Percentiles rank a stretch among this genome's conserved stretches.
phyloP scores from a whole-genome alignment of 495 filamentous ascomycete species.

The Aspergillus carlsbadensis region DNA sequence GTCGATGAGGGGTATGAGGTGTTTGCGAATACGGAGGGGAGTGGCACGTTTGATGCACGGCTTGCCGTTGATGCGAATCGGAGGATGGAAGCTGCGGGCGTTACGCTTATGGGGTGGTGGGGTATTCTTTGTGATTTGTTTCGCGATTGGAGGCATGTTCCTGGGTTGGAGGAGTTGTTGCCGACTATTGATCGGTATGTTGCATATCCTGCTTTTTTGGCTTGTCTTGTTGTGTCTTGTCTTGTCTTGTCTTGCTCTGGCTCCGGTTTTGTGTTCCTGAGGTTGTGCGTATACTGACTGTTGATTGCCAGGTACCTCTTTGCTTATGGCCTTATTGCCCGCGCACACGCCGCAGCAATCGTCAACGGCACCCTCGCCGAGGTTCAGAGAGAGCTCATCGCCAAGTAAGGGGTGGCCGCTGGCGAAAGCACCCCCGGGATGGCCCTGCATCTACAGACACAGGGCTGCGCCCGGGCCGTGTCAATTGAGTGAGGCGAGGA shows the following conservation, averaged over 20 bases:
- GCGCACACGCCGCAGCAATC: constrained; percentile 47
- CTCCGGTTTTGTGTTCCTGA: background rate
- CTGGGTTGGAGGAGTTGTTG: constrained; percentile 59
- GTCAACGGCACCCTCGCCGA: constrained; percentile 43
- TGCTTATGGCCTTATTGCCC: constrained; percentile 49
- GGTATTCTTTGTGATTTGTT: constrained; percentile 69
- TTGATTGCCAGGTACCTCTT: constrained; percentile 31
- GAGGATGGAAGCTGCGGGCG: constrained; percentile 65
- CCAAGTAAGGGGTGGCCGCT: no score
- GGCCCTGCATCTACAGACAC: no score
- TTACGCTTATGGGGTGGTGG: constrained; percentile 63
- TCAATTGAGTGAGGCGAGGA: no score
- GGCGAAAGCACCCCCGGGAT: no score
- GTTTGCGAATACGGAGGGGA: constrained; percentile 72
- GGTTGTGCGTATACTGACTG: background rate
- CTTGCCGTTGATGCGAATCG: constrained; percentile 61
- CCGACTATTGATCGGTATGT: constrained; percentile 64
- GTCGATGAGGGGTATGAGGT: constrained; percentile 71
- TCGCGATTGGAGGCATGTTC: constrained; percentile 72
- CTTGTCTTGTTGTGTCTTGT: no score
- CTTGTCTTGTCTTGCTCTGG: no score
- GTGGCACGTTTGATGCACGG: constrained; percentile 56
- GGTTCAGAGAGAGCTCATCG: constrained; percentile 31
- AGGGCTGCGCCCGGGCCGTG: no score
- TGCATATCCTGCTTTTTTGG: no score